These are phyloP conservation scores for Parachaetomium inaequale DNA, from an alignment of 495 filamentous ascomycete genomes.

Conservation along the genomic window DNA sequence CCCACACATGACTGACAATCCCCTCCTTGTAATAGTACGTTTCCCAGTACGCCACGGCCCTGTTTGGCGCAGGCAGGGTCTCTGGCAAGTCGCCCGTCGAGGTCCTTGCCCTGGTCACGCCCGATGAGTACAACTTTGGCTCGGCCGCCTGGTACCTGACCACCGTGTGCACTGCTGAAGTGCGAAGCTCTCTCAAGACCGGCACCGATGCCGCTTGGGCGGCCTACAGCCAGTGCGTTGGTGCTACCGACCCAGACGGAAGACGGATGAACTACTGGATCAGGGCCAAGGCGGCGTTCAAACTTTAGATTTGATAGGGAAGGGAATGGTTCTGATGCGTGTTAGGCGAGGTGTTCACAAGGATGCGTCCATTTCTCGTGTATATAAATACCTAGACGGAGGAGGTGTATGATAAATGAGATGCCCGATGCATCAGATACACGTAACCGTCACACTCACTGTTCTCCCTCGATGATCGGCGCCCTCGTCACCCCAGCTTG, in stretches of 20 bases:
- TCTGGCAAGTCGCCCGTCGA: conserved; percentile 38
- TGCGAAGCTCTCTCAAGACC: conserved; percentile 45
- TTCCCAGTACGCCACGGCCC: conserved; percentile 57
- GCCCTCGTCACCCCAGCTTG: no score
- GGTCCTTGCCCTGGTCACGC: conserved; percentile 56
- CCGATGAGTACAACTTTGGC: conserved; percentile 65
- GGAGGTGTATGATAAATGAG: background rate
- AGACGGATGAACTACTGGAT: conserved; percentile 55
- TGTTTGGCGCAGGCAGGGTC: conserved; percentile 44
- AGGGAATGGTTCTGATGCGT: background rate
- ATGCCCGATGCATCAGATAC: background rate
- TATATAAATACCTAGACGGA: background rate
- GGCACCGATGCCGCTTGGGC: conserved; percentile 56
- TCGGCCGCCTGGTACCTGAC: conserved; percentile 71
- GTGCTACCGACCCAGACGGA: conserved; percentile 41
- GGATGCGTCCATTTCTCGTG: background rate
- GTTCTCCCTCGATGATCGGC: no score
- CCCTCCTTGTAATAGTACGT: conserved; percentile 47
- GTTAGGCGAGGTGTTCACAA: background rate
- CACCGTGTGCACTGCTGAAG: conserved; percentile 57
- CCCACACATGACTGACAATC: no score
- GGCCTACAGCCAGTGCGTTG: conserved; percentile 65
- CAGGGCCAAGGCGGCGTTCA: conserved; percentile 43
- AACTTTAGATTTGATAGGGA: conserved; percentile 25
- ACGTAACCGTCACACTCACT: background rate